A percentile compares a stretch with the other conserved stretches of the same genome.
These are phyloP conservation scores for Moesziomyces sp. DNA, from an alignment of 1,284 basidiomycete genomes.

Conservation along the genomic window DNA sequence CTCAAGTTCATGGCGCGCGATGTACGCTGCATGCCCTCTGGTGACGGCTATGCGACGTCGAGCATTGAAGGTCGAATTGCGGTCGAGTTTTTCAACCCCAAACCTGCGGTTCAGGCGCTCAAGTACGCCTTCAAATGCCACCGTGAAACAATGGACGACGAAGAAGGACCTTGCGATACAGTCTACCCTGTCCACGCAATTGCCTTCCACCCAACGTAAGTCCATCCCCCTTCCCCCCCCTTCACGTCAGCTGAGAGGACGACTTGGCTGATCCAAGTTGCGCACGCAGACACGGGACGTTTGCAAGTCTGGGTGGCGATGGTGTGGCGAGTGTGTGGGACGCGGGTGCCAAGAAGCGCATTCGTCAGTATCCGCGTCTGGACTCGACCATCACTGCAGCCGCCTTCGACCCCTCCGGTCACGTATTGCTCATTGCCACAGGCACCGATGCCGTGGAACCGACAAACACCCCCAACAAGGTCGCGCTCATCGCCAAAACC, in stretches of 20 bases:
- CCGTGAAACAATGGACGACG: slow-evolving; percentile 74
- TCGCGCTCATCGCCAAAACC: slow-evolving; percentile 37
- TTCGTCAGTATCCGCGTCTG: slow-evolving; percentile 78
- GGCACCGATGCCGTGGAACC: slow-evolving; percentile 54
- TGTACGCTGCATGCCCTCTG: slow-evolving; percentile 89
- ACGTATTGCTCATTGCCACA: slow-evolving; percentile 52
- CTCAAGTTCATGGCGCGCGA: slow-evolving; percentile 94
- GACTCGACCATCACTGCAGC: slow-evolving; percentile 50
- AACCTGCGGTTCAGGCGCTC: slow-evolving; percentile 77
- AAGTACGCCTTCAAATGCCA: slow-evolving; percentile 99
- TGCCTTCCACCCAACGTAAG: slow-evolving; percentile 82
- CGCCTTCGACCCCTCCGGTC: slow-evolving; percentile 52
- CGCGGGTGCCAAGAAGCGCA: slow-evolving; percentile 92
- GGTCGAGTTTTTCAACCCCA: slow-evolving; percentile 94
- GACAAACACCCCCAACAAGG: slow-evolving; percentile 11
- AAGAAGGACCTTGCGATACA: slow-evolving; percentile 82
- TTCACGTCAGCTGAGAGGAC: not conserved
- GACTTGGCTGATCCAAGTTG: not conserved
- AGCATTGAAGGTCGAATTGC: slow-evolving; percentile 96
- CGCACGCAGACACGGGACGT: slow-evolving; percentile 80
- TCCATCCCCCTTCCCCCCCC: not conserved
- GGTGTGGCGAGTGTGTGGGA: slow-evolving; percentile 94
- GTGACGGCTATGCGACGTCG: slow-evolving; percentile 90
- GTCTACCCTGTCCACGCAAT: slow-evolving; percentile 98
- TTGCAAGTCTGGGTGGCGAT: slow-evolving; percentile 92